Percentiles rank a stretch among this genome's conserved stretches.
Evolutionary conservation across 2,329 filamentous ascomycete genomes (phyloP).

Genomic region (Penicillium crustosum): DNA sequence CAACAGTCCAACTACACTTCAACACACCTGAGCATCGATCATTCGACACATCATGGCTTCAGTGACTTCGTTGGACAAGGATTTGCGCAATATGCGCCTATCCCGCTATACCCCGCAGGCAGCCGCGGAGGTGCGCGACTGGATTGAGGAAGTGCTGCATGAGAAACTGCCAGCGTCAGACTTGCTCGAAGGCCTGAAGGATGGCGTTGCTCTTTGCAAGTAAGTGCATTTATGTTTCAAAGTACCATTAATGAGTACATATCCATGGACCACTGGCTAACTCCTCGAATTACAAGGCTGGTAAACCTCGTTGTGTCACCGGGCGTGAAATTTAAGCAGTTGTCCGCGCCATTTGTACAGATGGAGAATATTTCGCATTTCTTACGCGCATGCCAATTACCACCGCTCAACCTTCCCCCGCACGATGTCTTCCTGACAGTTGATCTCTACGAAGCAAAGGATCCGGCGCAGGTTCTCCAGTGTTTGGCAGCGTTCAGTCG

Average conservation of each 20-base stretch:
- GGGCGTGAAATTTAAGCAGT: slow-evolving; percentile 85
- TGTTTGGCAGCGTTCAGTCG: slow-evolving; percentile 90
- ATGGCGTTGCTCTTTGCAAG: slow-evolving; percentile 92
- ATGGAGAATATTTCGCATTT: slow-evolving; percentile 99
- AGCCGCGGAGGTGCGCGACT: slow-evolving; percentile 77
- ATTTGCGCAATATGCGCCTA: slow-evolving; percentile 88
- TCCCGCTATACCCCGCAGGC: slow-evolving; percentile 90
- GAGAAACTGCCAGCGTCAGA: slow-evolving; percentile 71
- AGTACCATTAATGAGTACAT: neutral
- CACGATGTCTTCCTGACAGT: slow-evolving; percentile 98
- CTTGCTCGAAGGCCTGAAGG: slow-evolving; percentile 80
- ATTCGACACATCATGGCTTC: slow-evolving; percentile 72
- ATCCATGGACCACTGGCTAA: slow-evolving; percentile 24
- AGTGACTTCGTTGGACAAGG: slow-evolving; percentile 88
- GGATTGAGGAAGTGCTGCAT: slow-evolving; percentile 81
- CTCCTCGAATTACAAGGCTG: slow-evolving; percentile 56
- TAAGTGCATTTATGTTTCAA: slow-evolving; percentile 45
- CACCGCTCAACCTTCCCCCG: slow-evolving; percentile 81
- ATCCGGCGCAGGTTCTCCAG: slow-evolving; percentile 92
- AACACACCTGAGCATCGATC: neutral
- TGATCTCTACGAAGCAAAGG: slow-evolving; percentile 92
- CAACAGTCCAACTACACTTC: slow-evolving; percentile 1
- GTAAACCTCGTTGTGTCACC: slow-evolving; percentile 77
- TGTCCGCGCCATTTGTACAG: slow-evolving; percentile 95
- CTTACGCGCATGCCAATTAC: slow-evolving; percentile 78